These are phyloP conservation scores for Bretziella fagacearum DNA, from an alignment of 2,329 filamentous ascomycete genomes.

Conservation along the genomic window DNA sequence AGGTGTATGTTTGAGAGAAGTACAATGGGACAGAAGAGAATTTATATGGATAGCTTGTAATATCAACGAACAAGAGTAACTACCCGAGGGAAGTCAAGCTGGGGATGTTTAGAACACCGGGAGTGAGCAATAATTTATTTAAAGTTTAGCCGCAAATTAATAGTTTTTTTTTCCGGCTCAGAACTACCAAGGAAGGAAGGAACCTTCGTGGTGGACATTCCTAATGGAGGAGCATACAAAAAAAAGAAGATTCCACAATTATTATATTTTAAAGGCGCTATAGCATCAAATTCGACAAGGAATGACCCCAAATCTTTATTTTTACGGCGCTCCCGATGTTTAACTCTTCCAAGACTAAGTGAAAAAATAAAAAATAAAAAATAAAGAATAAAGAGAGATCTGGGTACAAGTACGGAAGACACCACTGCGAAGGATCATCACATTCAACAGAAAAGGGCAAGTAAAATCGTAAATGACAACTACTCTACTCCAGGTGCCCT, in stretches of 20 bases:
- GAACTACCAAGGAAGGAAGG: too few species aligned
- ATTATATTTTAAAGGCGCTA: background rate
- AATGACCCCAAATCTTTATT: background rate
- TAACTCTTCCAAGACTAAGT: background rate
- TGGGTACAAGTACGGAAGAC: background rate
- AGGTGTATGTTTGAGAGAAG: too few species aligned
- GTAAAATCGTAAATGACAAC: too few species aligned
- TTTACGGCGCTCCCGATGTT: background rate
- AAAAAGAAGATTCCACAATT: constrained; percentile 1
- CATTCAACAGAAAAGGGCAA: background rate
- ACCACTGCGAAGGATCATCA: background rate
- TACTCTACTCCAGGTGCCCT: too few species aligned
- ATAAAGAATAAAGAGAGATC: background rate
- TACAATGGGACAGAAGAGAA: too few species aligned
- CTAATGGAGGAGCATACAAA: background rate
- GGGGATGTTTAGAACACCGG: background rate
- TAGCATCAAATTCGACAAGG: background rate
- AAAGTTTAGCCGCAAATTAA: background rate
- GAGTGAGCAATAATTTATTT: background rate
- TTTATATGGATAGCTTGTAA: too few species aligned
- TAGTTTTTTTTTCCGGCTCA: background rate
- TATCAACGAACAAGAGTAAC: too few species aligned
- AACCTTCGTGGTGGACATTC: background rate
- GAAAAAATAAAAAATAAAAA: background rate
- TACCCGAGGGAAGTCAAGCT: too few species aligned